Percentiles rank a stretch among this genome's conserved stretches.
Evolutionary conservation across 1,284 basidiomycete species (phyloP).

Genomic region (Cryptococcus sp.): DNA sequence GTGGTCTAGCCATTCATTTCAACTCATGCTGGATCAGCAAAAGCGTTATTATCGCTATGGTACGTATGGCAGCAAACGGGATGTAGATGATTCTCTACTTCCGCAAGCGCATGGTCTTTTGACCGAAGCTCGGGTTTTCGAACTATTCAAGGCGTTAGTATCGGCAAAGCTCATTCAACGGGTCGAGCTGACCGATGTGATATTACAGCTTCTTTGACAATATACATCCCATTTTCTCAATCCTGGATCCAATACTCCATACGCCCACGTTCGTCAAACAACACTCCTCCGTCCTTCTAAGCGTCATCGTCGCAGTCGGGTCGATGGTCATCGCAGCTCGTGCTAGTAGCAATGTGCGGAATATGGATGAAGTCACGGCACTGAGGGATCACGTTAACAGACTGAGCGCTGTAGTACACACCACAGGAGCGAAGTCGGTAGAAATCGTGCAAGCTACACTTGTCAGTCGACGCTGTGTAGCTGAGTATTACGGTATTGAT

Average conservation of each 20-base stretch:
- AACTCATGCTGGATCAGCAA: neutral
- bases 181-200: neutral
- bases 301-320: constrained; percentile 2
- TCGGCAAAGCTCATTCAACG: neutral
- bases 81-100: constrained; percentile 4
- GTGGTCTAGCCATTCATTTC: neutral
- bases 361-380: neutral
- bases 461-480: too few species aligned
- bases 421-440: neutral
- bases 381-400: neutral
- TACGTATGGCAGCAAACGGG: constrained; percentile 5
- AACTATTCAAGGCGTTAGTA: neutral
- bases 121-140: neutral
- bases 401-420: neutral
- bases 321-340: neutral
- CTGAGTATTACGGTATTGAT: too few species aligned
- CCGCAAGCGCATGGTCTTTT: constrained; percentile 2
- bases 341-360: neutral
- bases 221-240: constrained; percentile 1
- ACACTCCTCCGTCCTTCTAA: constrained; percentile 4
- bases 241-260: constrained; percentile 6
- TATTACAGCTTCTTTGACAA: constrained; percentile 3
- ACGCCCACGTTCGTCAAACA: constrained; percentile 1
- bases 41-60: constrained; percentile 6
- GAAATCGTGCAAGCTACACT: constrained; percentile 2